Evolutionary conservation across 257 asterid species (phyloP), one percentile per base, ranked within the genome.

Genomic region (Galeopsis tetrahit): DNA sequence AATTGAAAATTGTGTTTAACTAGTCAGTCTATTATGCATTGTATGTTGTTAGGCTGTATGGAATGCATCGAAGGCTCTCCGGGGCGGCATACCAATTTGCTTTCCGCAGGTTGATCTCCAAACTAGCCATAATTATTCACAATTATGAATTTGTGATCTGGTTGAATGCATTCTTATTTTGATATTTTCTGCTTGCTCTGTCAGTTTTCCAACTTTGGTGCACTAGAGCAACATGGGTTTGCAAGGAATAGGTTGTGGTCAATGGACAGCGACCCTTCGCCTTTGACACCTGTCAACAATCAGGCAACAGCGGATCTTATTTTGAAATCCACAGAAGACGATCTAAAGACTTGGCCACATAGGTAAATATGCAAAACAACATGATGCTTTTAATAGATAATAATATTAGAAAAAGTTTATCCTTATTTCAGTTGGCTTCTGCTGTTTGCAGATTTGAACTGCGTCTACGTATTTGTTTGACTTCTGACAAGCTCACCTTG

Each of bases 211-310:
- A 86, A 79, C 78, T 81, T 79, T 51, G 91, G 91, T 73, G 80
- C 91, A 10, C 73, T 85, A 78, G 96, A 90, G 83, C 91, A 86
- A 74, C 86, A 85, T 81, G 96, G 95, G 75, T 85, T 90, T 79
- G 87, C 91, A 42, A 84, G 95, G 78, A 88, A 77, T 77, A 85
- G 91, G 79, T 69, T 83, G 66, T 90, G 96, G 96, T 71, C 90
- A 66, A 17, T 88, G 75, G 96, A 90, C 72, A 74, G 72, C 79
- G 79, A 85, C 69, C 95, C 92, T 68, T 79, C 86, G 15, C 96
- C 95, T 63, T 74, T 90, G 64, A 86, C 91, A 60, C 75, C 85
- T 8, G 82, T 78, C 49, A 82, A 72, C 70, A 85, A 74, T 71
- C 90, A 79, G 60, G 81, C 95, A 61, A 80, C 95, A 0, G 87